Evolutionary conservation across 495 filamentous ascomycete genomes (phyloP), one percentile per base, ranked within the genome.

Genomic region (Hypoxylon lienhwacheense): DNA sequence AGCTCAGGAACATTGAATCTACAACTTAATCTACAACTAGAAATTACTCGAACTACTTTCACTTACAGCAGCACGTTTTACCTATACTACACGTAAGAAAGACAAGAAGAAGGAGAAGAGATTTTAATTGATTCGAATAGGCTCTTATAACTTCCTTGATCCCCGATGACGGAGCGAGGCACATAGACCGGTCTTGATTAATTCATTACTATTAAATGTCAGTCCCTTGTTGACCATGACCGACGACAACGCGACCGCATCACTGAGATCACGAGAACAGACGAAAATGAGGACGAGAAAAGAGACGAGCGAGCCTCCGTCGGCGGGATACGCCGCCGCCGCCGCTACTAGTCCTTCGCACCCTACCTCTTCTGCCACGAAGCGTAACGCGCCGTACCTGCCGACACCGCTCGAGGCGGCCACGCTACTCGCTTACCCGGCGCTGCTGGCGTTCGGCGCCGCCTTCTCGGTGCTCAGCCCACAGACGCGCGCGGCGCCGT

Each of bases 401-500:
- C 85, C 87, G 1, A 86, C 85, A 4, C 72, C 75, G 8, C 75
- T 79, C 63, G 87, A 90, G 58, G 59, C 77, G 26, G 62, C 83
- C 45, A 72, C 88, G 28, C 75, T 88, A 3, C 55, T 71, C 22
- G 70, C 86, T 64, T 97, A 96, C 76, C 91, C 90, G 15, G 46
- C 68, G 17, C 88, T 90, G 32, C 81, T 97, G 39, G 40, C 87
- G 36, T 72, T 91, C 56, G 93, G 92, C 58, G 86, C 88, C 41
- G 59, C 95, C 47, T 96, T 90, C 80, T 83, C 84, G 6, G 70
- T 81, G 42, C 76, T 97, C 42, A 89, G 88, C 19, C 90, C 91
- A 2, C 73, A 83, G 14, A 82, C 82, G 12, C 81, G 81, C 61
- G 70, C 59, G 14, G 74, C 78, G 5, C 76, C 78, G 32, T 90